These are phyloP conservation scores for Suillus americanus DNA, from an alignment of 768 basidiomycete species.

Conservation along the genomic window DNA sequence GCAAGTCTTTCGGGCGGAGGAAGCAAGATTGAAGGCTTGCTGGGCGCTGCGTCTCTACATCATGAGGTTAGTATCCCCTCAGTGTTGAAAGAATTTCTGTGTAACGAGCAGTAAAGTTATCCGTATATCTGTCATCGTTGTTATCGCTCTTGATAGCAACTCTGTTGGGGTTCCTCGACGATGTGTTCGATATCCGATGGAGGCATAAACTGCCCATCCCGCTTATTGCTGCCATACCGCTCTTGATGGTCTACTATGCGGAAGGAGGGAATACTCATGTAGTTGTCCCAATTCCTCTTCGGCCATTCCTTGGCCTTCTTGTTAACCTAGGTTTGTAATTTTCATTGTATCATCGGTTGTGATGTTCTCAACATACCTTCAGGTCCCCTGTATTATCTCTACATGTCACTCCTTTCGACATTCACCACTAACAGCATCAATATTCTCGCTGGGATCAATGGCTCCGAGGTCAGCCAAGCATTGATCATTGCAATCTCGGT, in stretches of 20 bases:
- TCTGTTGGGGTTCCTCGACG: constrained; percentile 93
- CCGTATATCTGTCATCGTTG: constrained; percentile 90
- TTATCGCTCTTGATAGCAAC: constrained; percentile 93
- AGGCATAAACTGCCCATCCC: constrained; percentile 97
- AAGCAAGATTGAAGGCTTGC: constrained; percentile 46
- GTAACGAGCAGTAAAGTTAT: constrained; percentile 49
- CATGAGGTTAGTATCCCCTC: constrained; percentile 59
- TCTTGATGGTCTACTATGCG: constrained; percentile 95
- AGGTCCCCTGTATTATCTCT: constrained; percentile 95
- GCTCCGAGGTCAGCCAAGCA: constrained; percentile 92
- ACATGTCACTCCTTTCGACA: constrained; percentile 94
- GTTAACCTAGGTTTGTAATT: constrained; percentile 77
- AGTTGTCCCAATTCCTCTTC: constrained; percentile 84
- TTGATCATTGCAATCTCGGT: constrained; percentile 90
- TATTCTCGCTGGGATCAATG: constrained; percentile 97
- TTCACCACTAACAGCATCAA: constrained; percentile 99
- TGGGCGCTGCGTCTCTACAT: constrained; percentile 58
- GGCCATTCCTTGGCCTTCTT: constrained; percentile 69
- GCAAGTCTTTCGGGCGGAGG: constrained; percentile 42
- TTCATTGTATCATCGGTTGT: not conserved
- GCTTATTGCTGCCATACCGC: constrained; percentile 90
- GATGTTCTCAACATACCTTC: constrained; percentile 10
- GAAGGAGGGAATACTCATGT: constrained; percentile 92
- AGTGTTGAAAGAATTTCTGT: not conserved
- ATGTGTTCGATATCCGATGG: constrained; percentile 99